phyloP scores from a whole-genome alignment of 331 rosid species.

The Erythrophleum ivorense region DNA sequence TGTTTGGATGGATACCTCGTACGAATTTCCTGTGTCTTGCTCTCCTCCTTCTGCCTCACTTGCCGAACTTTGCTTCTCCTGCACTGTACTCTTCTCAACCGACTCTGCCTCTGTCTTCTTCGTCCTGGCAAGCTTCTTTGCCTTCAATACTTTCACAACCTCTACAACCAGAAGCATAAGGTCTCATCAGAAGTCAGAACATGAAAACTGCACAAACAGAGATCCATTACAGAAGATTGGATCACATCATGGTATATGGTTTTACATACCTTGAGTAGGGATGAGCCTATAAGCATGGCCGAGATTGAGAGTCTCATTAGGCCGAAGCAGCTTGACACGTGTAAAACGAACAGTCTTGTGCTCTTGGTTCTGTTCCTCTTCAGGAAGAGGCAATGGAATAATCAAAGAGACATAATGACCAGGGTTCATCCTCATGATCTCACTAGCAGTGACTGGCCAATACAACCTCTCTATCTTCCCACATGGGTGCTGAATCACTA shows the following conservation, averaged over 20 bases:
- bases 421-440: slow-evolving; percentile 86
- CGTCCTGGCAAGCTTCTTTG: slow-evolving; percentile 71
- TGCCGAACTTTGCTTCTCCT: slow-evolving; percentile 49
- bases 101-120: slow-evolving; percentile 54
- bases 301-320: slow-evolving; percentile 79
- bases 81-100: slow-evolving; percentile 41
- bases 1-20: slow-evolving; percentile 52
- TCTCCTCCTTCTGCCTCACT: slow-evolving; percentile 49
- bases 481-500: slow-evolving; percentile 90
- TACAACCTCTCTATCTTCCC: slow-evolving; percentile 89
- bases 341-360: slow-evolving; percentile 67
- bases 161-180: slow-evolving; percentile 52
- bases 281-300: slow-evolving; percentile 95
- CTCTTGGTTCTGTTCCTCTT: slow-evolving; percentile 33
- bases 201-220: slow-evolving; percentile 7
- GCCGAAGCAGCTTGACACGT: slow-evolving; percentile 87
- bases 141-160: slow-evolving; percentile 77
- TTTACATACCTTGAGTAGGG: slow-evolving; percentile 65
- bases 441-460: slow-evolving; percentile 76
- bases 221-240: background rate
- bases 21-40: slow-evolving; percentile 42
- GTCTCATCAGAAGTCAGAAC: slow-evolving; percentile 1
- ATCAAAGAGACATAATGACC: slow-evolving; percentile 90
- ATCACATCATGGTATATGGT: too few relatives aligned
- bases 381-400: slow-evolving; percentile 72